Evolutionary conservation across 768 basidiomycete species (phyloP).

Genomic region (Calocera viscosa): DNA sequence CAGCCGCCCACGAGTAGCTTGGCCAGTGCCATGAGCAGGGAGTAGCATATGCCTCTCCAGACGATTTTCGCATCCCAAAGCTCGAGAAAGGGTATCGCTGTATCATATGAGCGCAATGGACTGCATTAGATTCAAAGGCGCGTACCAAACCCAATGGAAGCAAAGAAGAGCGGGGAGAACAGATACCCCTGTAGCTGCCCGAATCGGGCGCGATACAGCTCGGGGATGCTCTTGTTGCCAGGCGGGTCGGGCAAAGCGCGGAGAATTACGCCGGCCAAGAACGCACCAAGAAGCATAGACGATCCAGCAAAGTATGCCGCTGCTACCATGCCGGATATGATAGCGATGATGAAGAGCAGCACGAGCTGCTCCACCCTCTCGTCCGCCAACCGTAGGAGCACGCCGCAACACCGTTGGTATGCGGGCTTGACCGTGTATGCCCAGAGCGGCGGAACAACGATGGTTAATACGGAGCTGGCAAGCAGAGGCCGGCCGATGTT

Average conservation of each 20-base stretch:
- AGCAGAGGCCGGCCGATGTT: not conserved
- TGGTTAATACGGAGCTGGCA: not conserved
- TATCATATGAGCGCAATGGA: not conserved
- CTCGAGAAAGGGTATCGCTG: slow-evolving; percentile 38
- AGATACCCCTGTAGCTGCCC: slow-evolving; percentile 32
- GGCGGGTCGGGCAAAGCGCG: slow-evolving; percentile 23
- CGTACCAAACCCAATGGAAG: slow-evolving; percentile 40
- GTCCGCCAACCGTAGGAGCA: no score
- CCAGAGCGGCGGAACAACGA: not conserved
- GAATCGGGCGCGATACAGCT: slow-evolving; percentile 21
- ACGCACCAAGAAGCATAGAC: no score
- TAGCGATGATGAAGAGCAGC: no score
- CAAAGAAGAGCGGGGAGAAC: slow-evolving; percentile 54
- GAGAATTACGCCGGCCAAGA: slow-evolving; percentile 34
- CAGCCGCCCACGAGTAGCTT: slow-evolving; percentile 42
- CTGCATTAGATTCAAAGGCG: not conserved
- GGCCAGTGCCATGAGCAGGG: slow-evolving; percentile 43
- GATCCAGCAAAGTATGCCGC: no score
- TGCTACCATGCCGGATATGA: no score
- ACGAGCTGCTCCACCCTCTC: no score
- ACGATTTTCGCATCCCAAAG: slow-evolving; percentile 31
- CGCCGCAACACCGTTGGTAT: no score
- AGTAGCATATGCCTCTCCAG: slow-evolving; percentile 48
- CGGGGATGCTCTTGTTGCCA: not conserved
- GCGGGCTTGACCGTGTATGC: not conserved